Percentiles rank a stretch among this genome's conserved stretches.
These are phyloP conservation scores for Chrysoporthe deuterocubensis DNA, from an alignment of 2,329 filamentous ascomycete species.

Conservation along the genomic window DNA sequence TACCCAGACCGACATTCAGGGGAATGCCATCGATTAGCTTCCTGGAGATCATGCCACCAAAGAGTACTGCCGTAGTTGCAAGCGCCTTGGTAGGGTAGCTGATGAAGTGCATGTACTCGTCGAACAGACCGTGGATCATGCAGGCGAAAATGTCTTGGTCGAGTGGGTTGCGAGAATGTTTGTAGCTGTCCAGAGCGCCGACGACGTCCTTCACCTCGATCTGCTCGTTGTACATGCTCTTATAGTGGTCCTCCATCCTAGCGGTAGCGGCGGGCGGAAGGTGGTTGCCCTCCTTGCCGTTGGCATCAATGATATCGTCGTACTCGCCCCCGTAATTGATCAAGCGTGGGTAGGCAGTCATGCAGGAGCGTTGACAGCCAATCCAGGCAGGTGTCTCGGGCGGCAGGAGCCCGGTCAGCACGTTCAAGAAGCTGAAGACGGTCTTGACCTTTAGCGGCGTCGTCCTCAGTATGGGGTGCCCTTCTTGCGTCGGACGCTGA, in stretches of 20 bases:
- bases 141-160: conserved; percentile 97
- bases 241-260: conserved; percentile 97
- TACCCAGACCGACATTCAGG: conserved; percentile 89
- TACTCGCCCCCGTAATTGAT: conserved; percentile 96
- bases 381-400: conserved; percentile 69
- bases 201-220: conserved; percentile 86
- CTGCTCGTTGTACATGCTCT: conserved; percentile 95
- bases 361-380: conserved; percentile 81
- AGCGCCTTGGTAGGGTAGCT: conserved; percentile 96
- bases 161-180: conserved; percentile 78
- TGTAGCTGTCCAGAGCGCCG: conserved; percentile 81
- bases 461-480: conserved; percentile 57
- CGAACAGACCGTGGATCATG: conserved; percentile 97
- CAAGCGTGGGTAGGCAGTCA: conserved; percentile 88
- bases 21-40: conserved; percentile 89
- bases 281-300: conserved; percentile 79
- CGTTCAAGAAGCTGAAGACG: conserved; percentile 77
- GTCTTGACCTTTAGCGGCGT: conserved; percentile 85
- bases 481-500: conserved; percentile 68
- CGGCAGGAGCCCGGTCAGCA: conserved; percentile 71
- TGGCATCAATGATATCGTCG: conserved; percentile 87
- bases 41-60: conserved; percentile 94
- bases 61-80: conserved; percentile 93
- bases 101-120: conserved; percentile 94
- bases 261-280: conserved; percentile 79